These are phyloP conservation scores for Sechiopsis laciniata DNA, from an alignment of 306 rosid species.

Conservation along the genomic window DNA sequence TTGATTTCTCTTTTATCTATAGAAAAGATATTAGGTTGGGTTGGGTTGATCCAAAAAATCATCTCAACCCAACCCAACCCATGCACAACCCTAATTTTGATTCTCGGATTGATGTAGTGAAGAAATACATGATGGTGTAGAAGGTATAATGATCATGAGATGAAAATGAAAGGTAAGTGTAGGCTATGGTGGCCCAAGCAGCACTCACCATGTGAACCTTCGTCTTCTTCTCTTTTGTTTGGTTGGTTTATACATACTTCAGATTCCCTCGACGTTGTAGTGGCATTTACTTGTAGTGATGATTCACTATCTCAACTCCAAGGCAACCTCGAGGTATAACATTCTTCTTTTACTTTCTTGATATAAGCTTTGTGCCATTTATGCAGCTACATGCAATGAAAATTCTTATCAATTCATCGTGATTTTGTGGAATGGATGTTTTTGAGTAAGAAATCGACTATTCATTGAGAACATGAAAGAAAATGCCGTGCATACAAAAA, in stretches of 20 bases:
- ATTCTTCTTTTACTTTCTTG: slow-evolving; percentile 21
- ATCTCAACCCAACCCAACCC: too few species aligned
- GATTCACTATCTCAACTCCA: slow-evolving; percentile 35
- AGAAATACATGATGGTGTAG: neutral
- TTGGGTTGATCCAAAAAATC: too few species aligned
- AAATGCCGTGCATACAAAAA: too few species aligned
- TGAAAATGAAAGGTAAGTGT: slow-evolving; percentile 50
- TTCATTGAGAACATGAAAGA: too few species aligned
- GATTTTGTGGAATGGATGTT: neutral
- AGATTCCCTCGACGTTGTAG: slow-evolving; percentile 62
- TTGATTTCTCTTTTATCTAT: too few species aligned
- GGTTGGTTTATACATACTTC: slow-evolving; percentile 82
- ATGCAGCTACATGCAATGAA: neutral
- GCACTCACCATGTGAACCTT: slow-evolving; percentile 38
- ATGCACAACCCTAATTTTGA: slow-evolving; percentile 17
- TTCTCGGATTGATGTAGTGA: neutral
- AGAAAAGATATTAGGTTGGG: too few species aligned
- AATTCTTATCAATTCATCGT: neutral
- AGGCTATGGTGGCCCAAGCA: slow-evolving; percentile 96
- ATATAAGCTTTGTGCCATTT: neutral
- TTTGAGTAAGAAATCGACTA: too few species aligned
- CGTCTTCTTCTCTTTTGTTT: slow-evolving; percentile 47
- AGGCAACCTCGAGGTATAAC: slow-evolving; percentile 50
- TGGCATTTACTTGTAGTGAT: slow-evolving; percentile 53
- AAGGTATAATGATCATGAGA: slow-evolving; percentile 26